A percentile compares a stretch with the other conserved stretches of the same genome.
These are phyloP conservation scores for Aphanomyces invadans DNA, from an alignment of 352 stramenopile species.

Conservation along the genomic window DNA sequence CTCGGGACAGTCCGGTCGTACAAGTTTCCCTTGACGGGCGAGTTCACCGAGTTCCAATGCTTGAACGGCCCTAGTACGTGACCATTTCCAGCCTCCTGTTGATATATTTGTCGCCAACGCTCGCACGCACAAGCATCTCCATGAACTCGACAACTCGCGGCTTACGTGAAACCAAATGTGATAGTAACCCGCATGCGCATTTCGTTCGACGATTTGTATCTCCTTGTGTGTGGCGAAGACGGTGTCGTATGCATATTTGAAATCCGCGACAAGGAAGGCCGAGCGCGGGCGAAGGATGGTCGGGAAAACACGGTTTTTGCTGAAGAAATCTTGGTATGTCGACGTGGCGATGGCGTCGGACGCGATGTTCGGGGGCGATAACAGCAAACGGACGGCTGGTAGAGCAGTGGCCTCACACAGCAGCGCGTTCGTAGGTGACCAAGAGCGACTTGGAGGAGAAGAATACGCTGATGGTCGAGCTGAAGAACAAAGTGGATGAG, in stretches of 20 bases:
- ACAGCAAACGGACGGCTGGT: no score
- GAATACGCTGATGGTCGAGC: slow-evolving; percentile 84
- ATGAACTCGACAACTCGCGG: no score
- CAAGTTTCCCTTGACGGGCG: slow-evolving; percentile 84
- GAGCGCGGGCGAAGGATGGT: slow-evolving; percentile 39
- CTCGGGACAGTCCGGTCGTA: slow-evolving; percentile 80
- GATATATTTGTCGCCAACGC: no score
- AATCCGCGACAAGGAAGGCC: slow-evolving; percentile 78
- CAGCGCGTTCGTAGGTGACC: slow-evolving; percentile 43
- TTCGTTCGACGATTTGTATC: slow-evolving; percentile 81
- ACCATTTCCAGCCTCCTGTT: slow-evolving; percentile 8
- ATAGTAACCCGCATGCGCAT: slow-evolving; percentile 74
- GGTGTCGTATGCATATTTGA: slow-evolving; percentile 84
- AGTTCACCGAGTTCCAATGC: slow-evolving; percentile 84
- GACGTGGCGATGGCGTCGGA: neutral
- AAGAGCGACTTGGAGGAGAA: slow-evolving; percentile 92
- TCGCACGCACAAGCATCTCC: no score
- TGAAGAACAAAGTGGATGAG: slow-evolving; percentile 93
- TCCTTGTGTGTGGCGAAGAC: slow-evolving; percentile 85
- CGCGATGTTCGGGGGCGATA: no score
- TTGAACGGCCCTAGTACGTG: slow-evolving; percentile 39
- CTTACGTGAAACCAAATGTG: no score
- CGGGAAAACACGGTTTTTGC: slow-evolving; percentile 38
- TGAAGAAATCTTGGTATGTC: slow-evolving; percentile 78
- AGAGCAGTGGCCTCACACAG: no score